Evolutionary conservation across 495 filamentous ascomycete species (phyloP).

Genomic region (Talaromyces nanjingensis): DNA sequence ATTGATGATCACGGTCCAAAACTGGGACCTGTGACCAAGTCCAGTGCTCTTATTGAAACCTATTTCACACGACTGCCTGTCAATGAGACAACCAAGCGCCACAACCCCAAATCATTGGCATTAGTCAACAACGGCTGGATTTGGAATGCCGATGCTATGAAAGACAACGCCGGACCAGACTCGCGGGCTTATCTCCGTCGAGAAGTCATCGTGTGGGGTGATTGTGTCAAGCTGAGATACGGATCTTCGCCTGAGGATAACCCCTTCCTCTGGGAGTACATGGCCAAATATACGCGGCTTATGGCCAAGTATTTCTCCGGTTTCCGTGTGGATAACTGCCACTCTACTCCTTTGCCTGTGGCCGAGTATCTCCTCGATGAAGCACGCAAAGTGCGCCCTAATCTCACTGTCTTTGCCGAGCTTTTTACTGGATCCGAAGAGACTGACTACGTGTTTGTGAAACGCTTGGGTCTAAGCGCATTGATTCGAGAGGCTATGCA

Average conservation of each 20-base stretch:
- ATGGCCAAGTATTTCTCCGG: slow-evolving; percentile 94
- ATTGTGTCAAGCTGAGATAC: slow-evolving; percentile 96
- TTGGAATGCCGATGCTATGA: slow-evolving; percentile 90
- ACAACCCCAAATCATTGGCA: slow-evolving; percentile 68
- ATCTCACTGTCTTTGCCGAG: slow-evolving; percentile 89
- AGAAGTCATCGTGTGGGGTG: slow-evolving; percentile 96
- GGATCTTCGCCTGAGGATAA: slow-evolving; percentile 74
- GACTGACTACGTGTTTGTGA: slow-evolving; percentile 92
- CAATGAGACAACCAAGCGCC: slow-evolving; percentile 68
- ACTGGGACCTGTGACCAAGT: slow-evolving; percentile 65
- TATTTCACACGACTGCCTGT: slow-evolving; percentile 90
- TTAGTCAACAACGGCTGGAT: slow-evolving; percentile 98
- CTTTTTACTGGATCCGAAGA: slow-evolving; percentile 95
- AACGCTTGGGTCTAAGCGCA: slow-evolving; percentile 80
- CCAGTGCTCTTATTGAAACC: slow-evolving; percentile 81
- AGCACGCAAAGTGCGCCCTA: slow-evolving; percentile 78
- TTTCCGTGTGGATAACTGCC: slow-evolving; percentile 97
- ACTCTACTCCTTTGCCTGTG: slow-evolving; percentile 90
- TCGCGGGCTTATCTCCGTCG: slow-evolving; percentile 87
- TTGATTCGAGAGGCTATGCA: slow-evolving; percentile 98
- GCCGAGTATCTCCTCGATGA: slow-evolving; percentile 92
- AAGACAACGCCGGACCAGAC: slow-evolving; percentile 84
- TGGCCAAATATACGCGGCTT: slow-evolving; percentile 84
- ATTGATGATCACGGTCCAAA: slow-evolving; percentile 90
- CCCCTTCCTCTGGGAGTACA: slow-evolving; percentile 92